Base-by-base conservation (phyloP, 352 stramenopile species). In the Thraustochytrium striatum region DNA sequence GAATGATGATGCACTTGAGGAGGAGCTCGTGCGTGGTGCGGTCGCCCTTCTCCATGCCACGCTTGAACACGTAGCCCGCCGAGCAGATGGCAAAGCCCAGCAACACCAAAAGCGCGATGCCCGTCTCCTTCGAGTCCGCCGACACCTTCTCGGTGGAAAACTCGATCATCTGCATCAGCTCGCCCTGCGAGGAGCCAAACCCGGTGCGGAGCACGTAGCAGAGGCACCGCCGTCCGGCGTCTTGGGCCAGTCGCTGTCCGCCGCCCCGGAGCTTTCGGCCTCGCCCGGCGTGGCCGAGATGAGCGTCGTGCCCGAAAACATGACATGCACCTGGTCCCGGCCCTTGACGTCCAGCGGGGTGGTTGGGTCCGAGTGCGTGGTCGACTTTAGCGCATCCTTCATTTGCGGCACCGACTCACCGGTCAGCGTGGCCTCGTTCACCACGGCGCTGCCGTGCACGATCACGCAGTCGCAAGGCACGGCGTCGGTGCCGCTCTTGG, bases 381-480 rank as follows among this genome's bases (percentile, higher is more conserved):
- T 95, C 21, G 82, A 78, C 7, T 87, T 86, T 65, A 97, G 92
- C 16, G 88, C 86, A 79, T 97, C 93, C 84, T 99, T 99, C 84
- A 98, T 93, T 84, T 99, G 94, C 11, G 95, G 95, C 41, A 98
- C 92, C 79, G 91, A 98, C 84, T 99, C 96, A 47, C 96, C 96
- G 1, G 96, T 99, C 47, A 99, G 84, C 57, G 97, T 97, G 16
- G 96, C 94, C 85, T 99, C 96, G 85, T 99, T 98, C 21, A 99
- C 92, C n/a, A 99, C 94, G 50, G 92, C 94, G 36, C 88, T 92
- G 13, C 96, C 96, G 62, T 92, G 86, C 36, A 99, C 79, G 33
- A 99, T 85, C 72, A 99, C 83, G 44, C 94, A 91, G 86, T 99
- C 96, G 65, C 92, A 97, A 9, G 96, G 95, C 38, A 98, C 88